Evolutionary conservation across 192 early-diverging fungal species (phyloP).

Genomic region (Podila minutissima): DNA sequence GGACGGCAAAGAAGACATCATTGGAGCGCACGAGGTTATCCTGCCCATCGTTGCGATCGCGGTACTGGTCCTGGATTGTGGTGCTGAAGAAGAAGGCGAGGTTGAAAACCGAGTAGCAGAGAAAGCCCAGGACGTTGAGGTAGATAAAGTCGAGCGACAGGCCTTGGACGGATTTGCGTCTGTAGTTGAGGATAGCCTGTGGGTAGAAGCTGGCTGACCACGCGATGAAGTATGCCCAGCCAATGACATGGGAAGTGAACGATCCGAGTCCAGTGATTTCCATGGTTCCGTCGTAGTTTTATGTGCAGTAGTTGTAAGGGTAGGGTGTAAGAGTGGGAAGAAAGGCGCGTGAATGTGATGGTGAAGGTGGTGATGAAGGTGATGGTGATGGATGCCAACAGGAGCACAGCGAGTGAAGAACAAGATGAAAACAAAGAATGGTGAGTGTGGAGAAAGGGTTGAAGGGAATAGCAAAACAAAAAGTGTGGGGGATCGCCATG

Average conservation of each 20-base stretch:
- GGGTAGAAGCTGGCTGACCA: conserved; percentile 95
- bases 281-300: neutral
- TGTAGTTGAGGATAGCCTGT: conserved; percentile 81
- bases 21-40: conserved; percentile 80
- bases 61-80: conserved; percentile 77
- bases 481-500: no score
- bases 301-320: neutral
- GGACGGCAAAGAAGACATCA: conserved; percentile 90
- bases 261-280: conserved; percentile 10
- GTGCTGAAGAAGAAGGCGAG: conserved; percentile 75
- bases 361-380: no score
- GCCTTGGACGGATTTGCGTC: conserved; percentile 81
- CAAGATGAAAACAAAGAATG: no score
- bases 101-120: conserved; percentile 88
- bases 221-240: conserved; percentile 75
- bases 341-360: neutral
- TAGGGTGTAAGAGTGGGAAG: neutral
- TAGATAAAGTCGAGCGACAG: conserved; percentile 91
- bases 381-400: no score
- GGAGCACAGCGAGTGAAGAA: no score
- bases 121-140: conserved; percentile 88
- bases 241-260: conserved; percentile 24
- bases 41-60: conserved; percentile 69
- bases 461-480: no score
- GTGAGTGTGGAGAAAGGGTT: no score